These are phyloP conservation scores for Mucor piriformis DNA, from an alignment of 371 early-diverging fungal genomes.

Conservation along the genomic window DNA sequence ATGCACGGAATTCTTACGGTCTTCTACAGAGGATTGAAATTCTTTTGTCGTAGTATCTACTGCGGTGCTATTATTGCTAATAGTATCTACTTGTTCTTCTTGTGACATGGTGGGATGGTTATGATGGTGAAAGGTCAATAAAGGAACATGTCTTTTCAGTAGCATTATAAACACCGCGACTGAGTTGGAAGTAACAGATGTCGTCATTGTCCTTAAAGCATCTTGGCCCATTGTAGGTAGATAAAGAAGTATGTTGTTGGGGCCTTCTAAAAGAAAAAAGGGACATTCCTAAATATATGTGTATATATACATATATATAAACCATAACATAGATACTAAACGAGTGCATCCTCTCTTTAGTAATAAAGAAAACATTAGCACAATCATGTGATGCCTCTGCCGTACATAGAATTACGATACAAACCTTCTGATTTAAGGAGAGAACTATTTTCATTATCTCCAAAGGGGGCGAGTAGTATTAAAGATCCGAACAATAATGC, in stretches of 20 bases:
- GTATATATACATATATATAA: not conserved
- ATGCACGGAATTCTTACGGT: slow-evolving; percentile 18
- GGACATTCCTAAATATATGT: not conserved
- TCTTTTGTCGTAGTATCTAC: slow-evolving; percentile 2
- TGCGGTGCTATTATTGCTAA: not conserved
- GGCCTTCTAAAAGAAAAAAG: too few relatives aligned
- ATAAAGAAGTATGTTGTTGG: not conserved
- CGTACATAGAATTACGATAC: not conserved
- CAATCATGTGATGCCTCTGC: not conserved
- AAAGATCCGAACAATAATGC: not conserved
- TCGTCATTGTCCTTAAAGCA: slow-evolving; percentile 7
- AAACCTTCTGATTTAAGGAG: not conserved
- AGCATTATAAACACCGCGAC: slow-evolving; percentile 24
- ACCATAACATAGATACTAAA: too few relatives aligned
- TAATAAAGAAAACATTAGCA: not conserved
- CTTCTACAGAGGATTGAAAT: slow-evolving; percentile 4
- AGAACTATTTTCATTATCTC: not conserved
- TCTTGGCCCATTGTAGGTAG: slow-evolving; percentile 4
- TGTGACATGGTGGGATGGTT: slow-evolving; percentile 1
- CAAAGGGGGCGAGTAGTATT: not conserved
- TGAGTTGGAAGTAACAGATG: slow-evolving; percentile 11
- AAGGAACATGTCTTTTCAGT: slow-evolving; percentile 21
- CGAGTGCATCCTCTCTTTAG: not conserved
- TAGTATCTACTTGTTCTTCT: not conserved
- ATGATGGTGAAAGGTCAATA: slow-evolving; percentile 16